A percentile compares a stretch with the other conserved stretches of the same genome.
These are phyloP conservation scores for Aurinia saxatilis DNA, from an alignment of 345 rosid species.

Conservation along the genomic window DNA sequence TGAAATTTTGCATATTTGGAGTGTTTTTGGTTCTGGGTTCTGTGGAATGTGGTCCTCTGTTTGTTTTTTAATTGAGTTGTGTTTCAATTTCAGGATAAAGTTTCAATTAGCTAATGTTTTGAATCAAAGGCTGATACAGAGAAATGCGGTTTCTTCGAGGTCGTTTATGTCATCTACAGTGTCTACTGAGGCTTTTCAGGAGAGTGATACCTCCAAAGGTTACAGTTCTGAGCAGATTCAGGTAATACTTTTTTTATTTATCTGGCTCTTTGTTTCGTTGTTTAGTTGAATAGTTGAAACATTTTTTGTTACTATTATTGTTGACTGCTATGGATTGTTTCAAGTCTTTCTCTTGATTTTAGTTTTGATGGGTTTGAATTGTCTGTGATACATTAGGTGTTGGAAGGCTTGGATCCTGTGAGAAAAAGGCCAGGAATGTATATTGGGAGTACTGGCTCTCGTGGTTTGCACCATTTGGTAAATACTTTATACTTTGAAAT, in stretches of 20 bases:
- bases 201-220: conserved; percentile 42
- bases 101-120: conserved; percentile 32
- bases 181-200: conserved; percentile 52
- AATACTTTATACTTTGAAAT: neutral
- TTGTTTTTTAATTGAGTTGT: neutral
- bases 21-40: neutral
- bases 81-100: conserved; percentile 36
- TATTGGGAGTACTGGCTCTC: conserved; percentile 95
- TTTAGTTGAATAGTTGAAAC: neutral
- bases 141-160: conserved; percentile 37
- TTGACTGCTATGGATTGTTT: neutral
- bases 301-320: neutral
- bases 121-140: conserved; percentile 26
- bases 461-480: conserved; percentile 99
- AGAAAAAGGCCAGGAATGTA: conserved; percentile 99
- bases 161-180: conserved; percentile 60
- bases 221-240: conserved; percentile 93
- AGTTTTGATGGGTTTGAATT: neutral
- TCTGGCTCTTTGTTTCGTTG: neutral
- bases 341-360: neutral
- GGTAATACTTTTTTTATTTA: conserved; percentile 28
- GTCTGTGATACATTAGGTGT: conserved; percentile 45
- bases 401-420: conserved; percentile 96
- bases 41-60: neutral
- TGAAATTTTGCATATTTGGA: neutral